phyloP scores from a whole-genome alignment of 306 rosid genomes.

The Corylus americana region DNA sequence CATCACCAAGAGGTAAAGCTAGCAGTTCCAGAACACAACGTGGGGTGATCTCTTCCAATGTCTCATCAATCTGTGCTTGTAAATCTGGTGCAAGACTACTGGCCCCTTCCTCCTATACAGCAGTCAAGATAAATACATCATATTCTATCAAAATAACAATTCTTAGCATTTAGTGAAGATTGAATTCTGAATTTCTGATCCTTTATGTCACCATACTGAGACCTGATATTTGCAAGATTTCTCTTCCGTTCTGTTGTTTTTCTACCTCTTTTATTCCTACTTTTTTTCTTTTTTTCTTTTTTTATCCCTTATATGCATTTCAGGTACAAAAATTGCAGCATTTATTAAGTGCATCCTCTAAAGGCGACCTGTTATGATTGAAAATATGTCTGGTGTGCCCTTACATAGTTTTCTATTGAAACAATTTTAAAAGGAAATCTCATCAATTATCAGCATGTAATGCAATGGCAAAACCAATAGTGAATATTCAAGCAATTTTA shows the following conservation, averaged over 20 bases:
- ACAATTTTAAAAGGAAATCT: background rate
- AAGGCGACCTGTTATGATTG: background rate
- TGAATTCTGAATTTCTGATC: background rate
- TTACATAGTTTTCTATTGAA: conserved; percentile 13
- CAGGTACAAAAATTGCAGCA: background rate
- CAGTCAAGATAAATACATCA: conserved; percentile 1
- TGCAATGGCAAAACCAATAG: background rate
- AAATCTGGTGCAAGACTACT: conserved; percentile 93
- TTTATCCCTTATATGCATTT: background rate
- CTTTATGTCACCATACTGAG: background rate
- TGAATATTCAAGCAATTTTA: background rate
- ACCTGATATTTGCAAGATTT: background rate
- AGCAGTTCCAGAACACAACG: conserved; percentile 89
- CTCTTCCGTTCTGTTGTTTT: background rate
- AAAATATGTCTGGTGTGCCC: conserved; percentile 4
- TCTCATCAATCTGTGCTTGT: conserved; percentile 91
- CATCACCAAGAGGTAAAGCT: conserved; percentile 69
- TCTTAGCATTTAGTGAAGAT: background rate
- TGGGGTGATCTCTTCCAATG: conserved; percentile 91
- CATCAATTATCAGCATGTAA: background rate
- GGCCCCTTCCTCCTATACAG: conserved; percentile 91
- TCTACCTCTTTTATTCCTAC: background rate
- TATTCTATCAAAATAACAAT: background rate
- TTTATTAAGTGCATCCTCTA: conserved; percentile 18
- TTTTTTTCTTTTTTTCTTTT: background rate